Base-by-base conservation (phyloP, 768 basidiomycete species). In the Rhizopogon vulgaris region DNA sequence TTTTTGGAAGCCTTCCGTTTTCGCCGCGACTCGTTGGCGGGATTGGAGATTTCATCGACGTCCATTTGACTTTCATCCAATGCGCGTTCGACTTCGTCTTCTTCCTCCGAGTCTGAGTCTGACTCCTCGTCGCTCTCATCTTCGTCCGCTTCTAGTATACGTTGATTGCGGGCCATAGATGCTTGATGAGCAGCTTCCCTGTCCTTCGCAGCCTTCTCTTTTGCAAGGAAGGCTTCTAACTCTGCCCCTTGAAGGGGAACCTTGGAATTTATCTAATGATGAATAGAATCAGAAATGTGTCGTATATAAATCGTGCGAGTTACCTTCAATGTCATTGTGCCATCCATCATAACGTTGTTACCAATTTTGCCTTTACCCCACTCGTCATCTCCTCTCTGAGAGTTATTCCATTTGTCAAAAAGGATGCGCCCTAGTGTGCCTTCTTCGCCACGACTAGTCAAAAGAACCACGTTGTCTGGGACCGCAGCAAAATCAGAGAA, bases 311-410 rank as follows among this genome's bases (percentile, higher is more conserved):
- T 38, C 38, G 32, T 27, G 14, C 25, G 40, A 63, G 73, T 49
- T 60, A 90, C 91, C 70, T 78, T 80, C 28, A 97, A 61, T 39
- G 74, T 76, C 50, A 94, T 68, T 11, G 69, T 66, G 36, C 85
- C 84, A 53, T 90, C 85, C 77, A 94, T 78, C 81, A 88, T 85
- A 36, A 94, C 71, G 58, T 87, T 90, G 51, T 78, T 82, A 1
- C 96, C 96, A 30, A 97, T 89, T 59, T 79, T 87, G 5, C 94
- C 95, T 59, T 84, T 80, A 56, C 95, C 93, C 84, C 92, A 96
- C 60, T 84, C 87, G 37, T 85, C 83, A 34, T 86, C 84, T 0
- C 79, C 73, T n/a, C 83, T 74, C 70, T 98, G 96, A 2, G 80
- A 74, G 45, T 73, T 70, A 60, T 95, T 87, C 96, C 96, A 99